These are phyloP conservation scores for Gloeostereum incarnatum DNA, from an alignment of 768 basidiomycete species.

Conservation along the genomic window DNA sequence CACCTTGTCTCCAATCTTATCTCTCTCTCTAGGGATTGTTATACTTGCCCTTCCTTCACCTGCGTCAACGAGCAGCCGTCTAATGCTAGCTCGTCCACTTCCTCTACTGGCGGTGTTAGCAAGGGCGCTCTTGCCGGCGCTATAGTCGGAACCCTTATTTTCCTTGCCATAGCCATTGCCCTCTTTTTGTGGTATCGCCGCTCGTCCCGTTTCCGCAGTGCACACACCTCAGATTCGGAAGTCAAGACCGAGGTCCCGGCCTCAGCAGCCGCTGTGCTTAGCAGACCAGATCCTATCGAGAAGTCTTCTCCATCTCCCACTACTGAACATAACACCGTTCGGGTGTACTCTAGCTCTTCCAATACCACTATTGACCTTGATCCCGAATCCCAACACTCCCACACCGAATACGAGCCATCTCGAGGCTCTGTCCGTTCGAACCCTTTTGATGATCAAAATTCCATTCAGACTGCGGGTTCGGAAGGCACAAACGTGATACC, in stretches of 20 bases:
- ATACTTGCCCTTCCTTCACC: slow-evolving; percentile 37
- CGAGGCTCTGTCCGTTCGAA: slow-evolving; percentile 34
- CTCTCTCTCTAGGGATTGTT: slow-evolving; percentile 40
- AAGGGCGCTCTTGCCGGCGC: slow-evolving; percentile 70
- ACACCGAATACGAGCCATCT: slow-evolving; percentile 14
- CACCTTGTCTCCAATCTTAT: slow-evolving; percentile 3
- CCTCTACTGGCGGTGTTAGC: slow-evolving; percentile 35
- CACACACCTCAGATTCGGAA: slow-evolving; percentile 22
- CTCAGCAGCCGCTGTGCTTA: slow-evolving; percentile 68
- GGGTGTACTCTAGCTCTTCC: slow-evolving; percentile 38
- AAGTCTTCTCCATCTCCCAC: slow-evolving; percentile 29
- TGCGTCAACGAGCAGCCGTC: slow-evolving; percentile 30
- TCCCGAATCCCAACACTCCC: slow-evolving; percentile 32
- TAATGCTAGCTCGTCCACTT: slow-evolving; percentile 8
- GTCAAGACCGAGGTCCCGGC: slow-evolving; percentile 57
- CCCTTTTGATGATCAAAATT: slow-evolving; percentile 71
- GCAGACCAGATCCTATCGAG: slow-evolving; percentile 74
- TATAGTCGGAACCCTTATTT: slow-evolving; percentile 52
- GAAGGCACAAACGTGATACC: slow-evolving; percentile 83
- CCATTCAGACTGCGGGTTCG: slow-evolving; percentile 76
- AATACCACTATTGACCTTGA: slow-evolving; percentile 52
- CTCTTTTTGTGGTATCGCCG: slow-evolving; percentile 62
- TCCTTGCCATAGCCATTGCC: slow-evolving; percentile 41
- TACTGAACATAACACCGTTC: slow-evolving; percentile 29
- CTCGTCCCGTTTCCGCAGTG: slow-evolving; percentile 32